Percentiles rank a stretch among this genome's conserved stretches.
phyloP scores from a whole-genome alignment of 768 basidiomycete genomes.

The Amanita polypyramis region DNA sequence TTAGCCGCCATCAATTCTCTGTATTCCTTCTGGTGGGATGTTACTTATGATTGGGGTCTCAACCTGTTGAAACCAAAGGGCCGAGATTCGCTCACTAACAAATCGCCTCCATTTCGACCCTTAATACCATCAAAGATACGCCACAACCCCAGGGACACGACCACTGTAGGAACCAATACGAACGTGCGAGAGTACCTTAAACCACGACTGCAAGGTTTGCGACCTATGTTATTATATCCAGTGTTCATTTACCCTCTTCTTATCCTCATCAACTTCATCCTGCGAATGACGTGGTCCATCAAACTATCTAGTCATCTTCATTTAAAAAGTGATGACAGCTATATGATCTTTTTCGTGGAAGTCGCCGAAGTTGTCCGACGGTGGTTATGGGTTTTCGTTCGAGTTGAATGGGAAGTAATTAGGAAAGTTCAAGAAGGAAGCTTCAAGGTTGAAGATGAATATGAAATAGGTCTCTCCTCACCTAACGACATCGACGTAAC shows the following conservation, averaged over 20 bases:
- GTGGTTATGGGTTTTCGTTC: conserved; percentile 98
- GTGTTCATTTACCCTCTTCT: conserved; percentile 77
- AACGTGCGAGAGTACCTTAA: not conserved
- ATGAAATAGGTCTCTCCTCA: not conserved
- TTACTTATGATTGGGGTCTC: conserved; percentile 97
- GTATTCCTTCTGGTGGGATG: conserved; percentile 99
- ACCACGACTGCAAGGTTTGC: conserved; percentile 41
- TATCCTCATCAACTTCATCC: conserved; percentile 72
- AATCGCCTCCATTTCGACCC: conserved; percentile 28
- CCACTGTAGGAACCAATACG: not conserved
- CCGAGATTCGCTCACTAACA: conserved; percentile 14
- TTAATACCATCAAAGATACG: conserved; percentile 32
- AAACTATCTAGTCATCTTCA: conserved; percentile 85
- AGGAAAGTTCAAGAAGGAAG: conserved; percentile 33
- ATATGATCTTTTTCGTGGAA: conserved; percentile 84
- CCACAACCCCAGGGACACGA: conserved; percentile 3
- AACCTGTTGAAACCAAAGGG: conserved; percentile 44
- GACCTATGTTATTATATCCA: conserved; percentile 66
- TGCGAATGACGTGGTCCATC: conserved; percentile 91
- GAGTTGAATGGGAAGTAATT: conserved; percentile 94
- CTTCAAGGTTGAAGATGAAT: conserved; percentile 12
- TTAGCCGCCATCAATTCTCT: conserved; percentile 80
- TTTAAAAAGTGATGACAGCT: conserved; percentile 63
- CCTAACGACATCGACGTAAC: not conserved
- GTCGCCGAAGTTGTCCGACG: conserved; percentile 79